Evolutionary conservation across 2,329 filamentous ascomycete genomes (phyloP), one percentile per base, ranked within the genome.

Genomic region (Ilyonectria sp.): DNA sequence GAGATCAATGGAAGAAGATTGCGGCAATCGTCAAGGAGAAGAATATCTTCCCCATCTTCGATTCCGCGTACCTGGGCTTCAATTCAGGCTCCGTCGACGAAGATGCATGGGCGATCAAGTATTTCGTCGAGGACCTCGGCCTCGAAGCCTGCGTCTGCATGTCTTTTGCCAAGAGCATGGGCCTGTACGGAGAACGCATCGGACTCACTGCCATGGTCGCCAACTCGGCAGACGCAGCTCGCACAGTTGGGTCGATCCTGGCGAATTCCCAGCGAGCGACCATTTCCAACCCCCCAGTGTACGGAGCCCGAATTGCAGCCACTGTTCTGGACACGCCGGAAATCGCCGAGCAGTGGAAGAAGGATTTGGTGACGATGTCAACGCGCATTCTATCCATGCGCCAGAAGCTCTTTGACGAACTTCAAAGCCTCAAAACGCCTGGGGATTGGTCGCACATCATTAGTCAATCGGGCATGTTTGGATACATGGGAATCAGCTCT

Each of bases 151-250:
- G 86, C 58, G 80, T 91, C 3, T 87, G 87, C 55, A 83, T 89
- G 75, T 91, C 89, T 0, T 91, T 90, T 71, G 87, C 89, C 2
- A 91, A 91, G 80, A 89, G 86, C 76, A 88, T 90, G 77, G 82
- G 82, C 1, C 69, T 84, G 0, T 84, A 84, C 60, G 82, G 81
- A 1, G 80, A 82, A 60, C 72, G 80, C 2, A 73, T 79, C 9
- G 81, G 80, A 0, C 69, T 77, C 2, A 76, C 76, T 2, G 69
- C 73, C 0, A 75, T 81, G 1, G 74, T 80, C 0, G 72, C 76
- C 1, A 63, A 31, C 1, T 72, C 75, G 0, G 55, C 69, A 0
- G 70, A 70, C 4, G 62, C 63, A 0, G 68, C 76, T 1, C 35
- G 19, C 8, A 74, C 70, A 2, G 69, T 78, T 3, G 63, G 70